Evolutionary conservation across 176 grass and related monocot species (phyloP).

Genomic region (Rhynchospora breviuscula): DNA sequence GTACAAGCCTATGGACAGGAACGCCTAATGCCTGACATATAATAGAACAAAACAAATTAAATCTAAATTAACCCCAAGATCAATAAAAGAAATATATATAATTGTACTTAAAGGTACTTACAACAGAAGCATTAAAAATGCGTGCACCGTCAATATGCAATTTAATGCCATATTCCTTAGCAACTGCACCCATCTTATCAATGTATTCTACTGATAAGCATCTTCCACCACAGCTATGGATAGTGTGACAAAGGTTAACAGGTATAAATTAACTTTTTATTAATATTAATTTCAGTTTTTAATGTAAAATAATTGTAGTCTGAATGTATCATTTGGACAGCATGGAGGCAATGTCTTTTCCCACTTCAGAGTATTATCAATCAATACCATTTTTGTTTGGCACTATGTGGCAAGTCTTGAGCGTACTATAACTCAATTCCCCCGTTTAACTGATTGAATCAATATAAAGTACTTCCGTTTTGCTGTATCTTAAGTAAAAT

Average conservation of each 20-base stretch:
- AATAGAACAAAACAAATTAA: background rate
- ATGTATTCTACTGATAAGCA: slow-evolving; percentile 70
- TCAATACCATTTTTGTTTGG: background rate
- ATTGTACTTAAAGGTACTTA: slow-evolving; percentile 32
- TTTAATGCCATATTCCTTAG: slow-evolving; percentile 62
- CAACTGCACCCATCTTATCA: slow-evolving; percentile 69
- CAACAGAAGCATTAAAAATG: slow-evolving; percentile 92
- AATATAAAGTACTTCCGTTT: too few relatives aligned
- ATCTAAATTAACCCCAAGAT: background rate
- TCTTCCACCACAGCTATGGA: slow-evolving; percentile 64
- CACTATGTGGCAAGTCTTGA: background rate
- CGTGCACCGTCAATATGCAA: slow-evolving; percentile 96
- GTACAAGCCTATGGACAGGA: slow-evolving; percentile 76
- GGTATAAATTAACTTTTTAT: background rate
- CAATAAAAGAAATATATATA: background rate
- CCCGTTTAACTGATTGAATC: too few relatives aligned
- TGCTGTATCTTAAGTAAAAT: too few relatives aligned
- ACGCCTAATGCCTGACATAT: slow-evolving; percentile 62
- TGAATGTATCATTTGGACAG: background rate
- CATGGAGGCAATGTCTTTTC: background rate
- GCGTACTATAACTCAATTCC: background rate
- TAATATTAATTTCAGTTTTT: background rate
- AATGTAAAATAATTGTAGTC: too few relatives aligned
- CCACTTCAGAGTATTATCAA: background rate
- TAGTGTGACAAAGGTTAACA: background rate